Conservation (phyloP, 2,329 filamentous ascomycete genomes). For the Aspergillus ochraceus region DNA sequence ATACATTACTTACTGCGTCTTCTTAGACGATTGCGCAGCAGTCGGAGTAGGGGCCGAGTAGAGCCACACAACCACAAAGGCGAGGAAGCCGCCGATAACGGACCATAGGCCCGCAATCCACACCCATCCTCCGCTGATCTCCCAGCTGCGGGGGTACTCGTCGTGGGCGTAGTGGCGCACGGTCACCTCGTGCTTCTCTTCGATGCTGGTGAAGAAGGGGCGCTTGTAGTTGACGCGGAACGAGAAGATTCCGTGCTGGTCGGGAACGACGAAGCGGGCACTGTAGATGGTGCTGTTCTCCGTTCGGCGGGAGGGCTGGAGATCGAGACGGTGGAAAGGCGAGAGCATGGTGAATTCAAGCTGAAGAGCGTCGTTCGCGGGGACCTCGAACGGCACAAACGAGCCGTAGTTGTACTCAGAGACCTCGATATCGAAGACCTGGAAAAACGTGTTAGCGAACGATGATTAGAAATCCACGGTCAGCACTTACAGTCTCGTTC, state of each 20-base stretch:
- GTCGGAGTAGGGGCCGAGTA: slow-evolving; percentile 61
- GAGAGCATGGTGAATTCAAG: slow-evolving; percentile 99
- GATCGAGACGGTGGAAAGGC: slow-evolving; percentile 85
- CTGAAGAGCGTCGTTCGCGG: slow-evolving; percentile 73
- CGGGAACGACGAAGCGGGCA: slow-evolving; percentile 76
- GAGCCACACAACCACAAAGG: slow-evolving; percentile 85
- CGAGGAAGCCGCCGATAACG: slow-evolving; percentile 80
- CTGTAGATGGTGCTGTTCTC: slow-evolving; percentile 71
- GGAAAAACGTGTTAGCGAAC: slow-evolving; percentile 27
- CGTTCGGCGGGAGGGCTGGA: slow-evolving; percentile 60
- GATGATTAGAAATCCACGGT: background rate
- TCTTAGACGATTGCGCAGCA: slow-evolving; percentile 43
- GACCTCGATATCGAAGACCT: slow-evolving; percentile 85
- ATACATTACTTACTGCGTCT: slow-evolving; percentile 44
- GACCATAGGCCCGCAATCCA: slow-evolving; percentile 88
- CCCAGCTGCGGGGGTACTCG: slow-evolving; percentile 89
- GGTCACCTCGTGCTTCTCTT: slow-evolving; percentile 93
- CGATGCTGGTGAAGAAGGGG: slow-evolving; percentile 82
- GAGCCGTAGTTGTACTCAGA: slow-evolving; percentile 79
- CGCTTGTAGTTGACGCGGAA: slow-evolving; percentile 97
- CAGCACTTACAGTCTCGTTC: slow-evolving; percentile 81
- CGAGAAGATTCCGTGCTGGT: slow-evolving; percentile 99
- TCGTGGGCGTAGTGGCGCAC: slow-evolving; percentile 96
- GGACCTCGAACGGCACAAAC: slow-evolving; percentile 72
- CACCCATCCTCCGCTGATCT: slow-evolving; percentile 87